Percentiles rank a stretch among this genome's conserved stretches.
Evolutionary conservation across 148 eudicot species (phyloP).

Genomic region (Rhododendron ovatum): DNA sequence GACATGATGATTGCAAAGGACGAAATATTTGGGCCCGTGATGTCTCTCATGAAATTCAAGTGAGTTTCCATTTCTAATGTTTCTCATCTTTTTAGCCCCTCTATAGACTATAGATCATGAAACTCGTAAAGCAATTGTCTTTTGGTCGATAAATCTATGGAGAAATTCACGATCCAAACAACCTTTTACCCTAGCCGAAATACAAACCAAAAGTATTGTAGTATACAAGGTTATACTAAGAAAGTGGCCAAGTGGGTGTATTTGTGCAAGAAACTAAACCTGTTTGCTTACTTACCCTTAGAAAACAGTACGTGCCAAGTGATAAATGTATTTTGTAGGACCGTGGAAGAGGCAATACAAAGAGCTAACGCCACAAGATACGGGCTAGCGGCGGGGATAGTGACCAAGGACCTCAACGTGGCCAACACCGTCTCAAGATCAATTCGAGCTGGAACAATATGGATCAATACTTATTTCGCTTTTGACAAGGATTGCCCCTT

Average conservation of each 20-base stretch:
- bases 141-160: too few relatives aligned
- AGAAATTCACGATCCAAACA: neutral
- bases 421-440: constrained; percentile 80
- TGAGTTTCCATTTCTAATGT: constrained; percentile 17
- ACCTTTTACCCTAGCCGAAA: too few relatives aligned
- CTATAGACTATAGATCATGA: neutral
- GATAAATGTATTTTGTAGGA: constrained; percentile 26
- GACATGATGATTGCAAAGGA: constrained; percentile 71
- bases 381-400: constrained; percentile 72
- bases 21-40: constrained; percentile 87
- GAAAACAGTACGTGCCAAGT: neutral
- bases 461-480: constrained; percentile 77
- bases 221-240: too few relatives aligned
- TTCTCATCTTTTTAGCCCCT: neutral
- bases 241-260: too few relatives aligned
- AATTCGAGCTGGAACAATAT: constrained; percentile 60
- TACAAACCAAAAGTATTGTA: too few relatives aligned
- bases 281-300: too few relatives aligned
- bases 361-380: constrained; percentile 63
- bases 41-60: constrained; percentile 81
- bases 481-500: constrained; percentile 55
- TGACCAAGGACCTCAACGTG: constrained; percentile 62
- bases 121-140: neutral
- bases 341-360: constrained; percentile 58
- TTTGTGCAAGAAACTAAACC: too few relatives aligned